These are phyloP conservation scores for Cryphonectria nitschkei DNA, from an alignment of 2,329 filamentous ascomycete species.

Conservation along the genomic window DNA sequence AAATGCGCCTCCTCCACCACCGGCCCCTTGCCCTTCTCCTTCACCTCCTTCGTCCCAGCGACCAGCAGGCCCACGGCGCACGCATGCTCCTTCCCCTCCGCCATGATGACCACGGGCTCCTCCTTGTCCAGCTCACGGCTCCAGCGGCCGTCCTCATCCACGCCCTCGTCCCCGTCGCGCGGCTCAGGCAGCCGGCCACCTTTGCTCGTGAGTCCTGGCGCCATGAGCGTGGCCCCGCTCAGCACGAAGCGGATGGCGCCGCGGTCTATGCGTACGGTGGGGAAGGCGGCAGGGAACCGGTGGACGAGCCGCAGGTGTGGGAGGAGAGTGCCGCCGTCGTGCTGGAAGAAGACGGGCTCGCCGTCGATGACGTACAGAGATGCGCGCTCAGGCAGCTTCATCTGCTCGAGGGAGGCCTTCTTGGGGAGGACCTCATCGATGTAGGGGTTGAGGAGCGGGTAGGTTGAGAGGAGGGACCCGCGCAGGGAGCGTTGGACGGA, in stretches of 20 bases:
- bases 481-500: conserved; percentile 89
- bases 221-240: conserved; percentile 93
- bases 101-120: conserved; percentile 83
- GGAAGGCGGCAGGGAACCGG: conserved; percentile 83
- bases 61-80: conserved; percentile 86
- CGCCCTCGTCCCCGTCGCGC: conserved; percentile 45
- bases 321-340: conserved; percentile 69
- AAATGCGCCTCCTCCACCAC: conserved; percentile 94
- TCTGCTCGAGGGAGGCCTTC: conserved; percentile 84
- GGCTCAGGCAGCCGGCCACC: conserved; percentile 77
- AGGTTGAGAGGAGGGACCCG: conserved; percentile 78
- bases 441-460: conserved; percentile 81
- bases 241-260: conserved; percentile 97
- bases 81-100: conserved; percentile 91
- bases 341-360: conserved; percentile 89
- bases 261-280: conserved; percentile 85
- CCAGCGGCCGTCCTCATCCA: conserved; percentile 58
- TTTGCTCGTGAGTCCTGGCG: conserved; percentile 82
- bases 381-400: conserved; percentile 91
- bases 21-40: conserved; percentile 90
- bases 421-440: conserved; percentile 96
- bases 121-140: conserved; percentile 75
- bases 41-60: conserved; percentile 87
- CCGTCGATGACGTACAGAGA: conserved; percentile 83
- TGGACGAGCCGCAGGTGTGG: conserved; percentile 91